These are phyloP conservation scores for Diospyros kaki DNA, from an alignment of 148 eudicot species.

Conservation along the genomic window DNA sequence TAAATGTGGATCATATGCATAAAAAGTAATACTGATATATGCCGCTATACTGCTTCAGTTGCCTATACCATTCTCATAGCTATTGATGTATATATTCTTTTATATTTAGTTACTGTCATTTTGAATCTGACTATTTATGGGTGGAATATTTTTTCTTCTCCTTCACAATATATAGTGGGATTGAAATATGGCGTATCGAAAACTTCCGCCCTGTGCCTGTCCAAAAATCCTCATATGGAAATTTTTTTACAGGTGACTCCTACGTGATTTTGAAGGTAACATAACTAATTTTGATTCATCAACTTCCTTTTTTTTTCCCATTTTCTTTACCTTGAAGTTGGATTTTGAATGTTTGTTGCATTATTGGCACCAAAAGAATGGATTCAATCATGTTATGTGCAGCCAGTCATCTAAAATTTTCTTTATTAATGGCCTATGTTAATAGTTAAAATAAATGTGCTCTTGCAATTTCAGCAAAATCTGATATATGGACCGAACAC, in stretches of 20 bases:
- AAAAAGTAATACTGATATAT: not conserved
- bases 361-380: not conserved
- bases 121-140: not conserved
- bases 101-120: constrained; percentile 12
- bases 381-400: not conserved
- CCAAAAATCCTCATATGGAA: constrained; percentile 65
- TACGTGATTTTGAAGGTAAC: constrained; percentile 78
- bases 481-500: too few species aligned
- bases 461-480: too few species aligned
- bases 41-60: not conserved
- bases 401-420: not conserved
- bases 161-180: constrained; percentile 64
- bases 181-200: constrained; percentile 95
- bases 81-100: not conserved
- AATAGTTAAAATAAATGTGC: not conserved
- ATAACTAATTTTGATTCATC: constrained; percentile 5
- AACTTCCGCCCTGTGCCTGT: constrained; percentile 69
- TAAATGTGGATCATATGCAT: not conserved
- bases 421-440: not conserved
- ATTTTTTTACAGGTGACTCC: constrained; percentile 78
- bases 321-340: not conserved
- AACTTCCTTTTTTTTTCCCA: not conserved
- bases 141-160: constrained; percentile 15
- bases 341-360: too few species aligned
- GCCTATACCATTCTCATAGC: not conserved